phyloP scores from a whole-genome alignment of 257 asterid species.

The Forsythia viridissima region DNA sequence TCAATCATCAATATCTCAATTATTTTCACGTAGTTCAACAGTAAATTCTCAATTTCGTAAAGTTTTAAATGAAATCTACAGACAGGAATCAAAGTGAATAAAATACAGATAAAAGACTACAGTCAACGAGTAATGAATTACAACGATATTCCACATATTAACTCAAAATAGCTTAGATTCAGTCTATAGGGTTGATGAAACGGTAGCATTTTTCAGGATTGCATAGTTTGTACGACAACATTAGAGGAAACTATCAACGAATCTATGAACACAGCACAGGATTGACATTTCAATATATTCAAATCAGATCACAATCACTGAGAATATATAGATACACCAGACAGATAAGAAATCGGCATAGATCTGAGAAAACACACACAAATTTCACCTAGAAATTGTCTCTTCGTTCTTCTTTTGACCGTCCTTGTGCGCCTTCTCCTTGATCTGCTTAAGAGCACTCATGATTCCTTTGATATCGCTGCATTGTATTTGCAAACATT shows the following conservation, averaged over 20 bases:
- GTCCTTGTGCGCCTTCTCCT: conserved; percentile 81
- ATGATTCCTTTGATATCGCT: conserved; percentile 82
- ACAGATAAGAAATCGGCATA: background rate
- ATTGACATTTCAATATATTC: conserved; percentile 11
- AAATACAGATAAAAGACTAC: background rate
- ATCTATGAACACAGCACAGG: background rate
- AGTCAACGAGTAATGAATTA: background rate
- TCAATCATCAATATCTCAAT: too few species aligned
- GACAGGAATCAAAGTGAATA: too few species aligned
- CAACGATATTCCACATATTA: background rate
- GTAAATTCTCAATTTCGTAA: too few species aligned
- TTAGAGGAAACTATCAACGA: background rate
- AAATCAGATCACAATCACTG: background rate
- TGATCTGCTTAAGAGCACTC: conserved; percentile 89
- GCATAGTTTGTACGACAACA: background rate
- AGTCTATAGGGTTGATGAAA: background rate
- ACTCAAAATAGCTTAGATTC: background rate
- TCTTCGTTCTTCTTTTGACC: conserved; percentile 92
- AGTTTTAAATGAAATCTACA: too few species aligned
- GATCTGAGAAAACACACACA: conserved; percentile 19
- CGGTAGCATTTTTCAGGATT: background rate
- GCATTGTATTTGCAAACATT: conserved; percentile 22
- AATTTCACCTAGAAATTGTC: conserved; percentile 77
- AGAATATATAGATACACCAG: background rate
- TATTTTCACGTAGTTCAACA: too few species aligned